A percentile compares a stretch with the other conserved stretches of the same genome.
Evolutionary conservation across 148 eudicot genomes (phyloP).

Genomic region (Beta vulgaris): DNA sequence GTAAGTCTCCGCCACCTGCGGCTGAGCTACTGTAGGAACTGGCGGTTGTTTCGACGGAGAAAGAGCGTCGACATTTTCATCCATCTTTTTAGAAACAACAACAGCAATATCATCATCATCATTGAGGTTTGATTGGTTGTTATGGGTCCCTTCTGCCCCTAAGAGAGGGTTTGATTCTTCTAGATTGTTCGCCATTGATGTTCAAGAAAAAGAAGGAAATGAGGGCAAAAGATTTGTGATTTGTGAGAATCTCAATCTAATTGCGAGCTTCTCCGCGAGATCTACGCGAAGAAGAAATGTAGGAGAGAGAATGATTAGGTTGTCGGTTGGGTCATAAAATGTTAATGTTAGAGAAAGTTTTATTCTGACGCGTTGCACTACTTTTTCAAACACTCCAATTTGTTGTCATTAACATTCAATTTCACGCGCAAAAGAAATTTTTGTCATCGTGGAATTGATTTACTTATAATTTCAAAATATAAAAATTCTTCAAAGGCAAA

Average conservation of each 20-base stretch:
- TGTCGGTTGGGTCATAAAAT: no score
- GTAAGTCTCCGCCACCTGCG: slow-evolving; percentile 24
- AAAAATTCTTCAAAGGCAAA: no score
- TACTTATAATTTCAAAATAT: no score
- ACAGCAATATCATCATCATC: not conserved
- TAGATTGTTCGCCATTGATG: slow-evolving; percentile 39
- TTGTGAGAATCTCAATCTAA: no score
- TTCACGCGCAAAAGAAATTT: no score
- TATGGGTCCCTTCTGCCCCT: slow-evolving; percentile 18
- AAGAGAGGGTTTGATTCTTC: slow-evolving; percentile 67
- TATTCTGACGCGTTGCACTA: no score
- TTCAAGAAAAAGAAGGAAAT: not conserved
- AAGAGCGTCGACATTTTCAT: slow-evolving; percentile 13
- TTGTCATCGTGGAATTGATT: no score
- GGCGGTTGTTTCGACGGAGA: slow-evolving; percentile 25
- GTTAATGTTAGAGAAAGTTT: no score
- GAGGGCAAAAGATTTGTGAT: not conserved
- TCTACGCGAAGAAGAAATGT: not conserved
- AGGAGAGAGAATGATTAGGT: no score
- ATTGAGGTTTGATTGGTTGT: not conserved
- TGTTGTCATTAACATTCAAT: no score
- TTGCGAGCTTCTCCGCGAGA: not conserved
- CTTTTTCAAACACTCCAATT: no score
- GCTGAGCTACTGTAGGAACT: slow-evolving; percentile 24
- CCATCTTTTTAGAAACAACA: no score